phyloP scores from a whole-genome alignment of 148 eudicot genomes.

The Rheum nobile region DNA sequence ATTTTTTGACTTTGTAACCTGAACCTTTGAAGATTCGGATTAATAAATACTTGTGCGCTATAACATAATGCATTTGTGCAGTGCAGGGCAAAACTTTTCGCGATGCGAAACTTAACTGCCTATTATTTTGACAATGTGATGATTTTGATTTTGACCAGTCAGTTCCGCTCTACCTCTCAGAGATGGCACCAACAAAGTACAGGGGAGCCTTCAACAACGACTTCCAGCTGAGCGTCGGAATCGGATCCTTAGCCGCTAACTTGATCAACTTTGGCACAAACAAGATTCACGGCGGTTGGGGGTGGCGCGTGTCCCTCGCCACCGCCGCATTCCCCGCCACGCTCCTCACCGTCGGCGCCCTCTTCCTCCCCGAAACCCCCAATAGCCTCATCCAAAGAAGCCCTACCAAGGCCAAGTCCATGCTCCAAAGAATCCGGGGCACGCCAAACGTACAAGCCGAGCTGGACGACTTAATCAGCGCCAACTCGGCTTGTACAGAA shows the following conservation, averaged over 20 bases:
- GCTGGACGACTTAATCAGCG: constrained; percentile 17
- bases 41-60: too few species aligned
- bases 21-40: too few species aligned
- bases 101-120: too few species aligned
- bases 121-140: too few species aligned
- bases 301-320: constrained; percentile 49
- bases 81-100: too few species aligned
- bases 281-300: constrained; percentile 30
- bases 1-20: too few species aligned
- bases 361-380: constrained; percentile 53
- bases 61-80: too few species aligned
- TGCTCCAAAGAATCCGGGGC: constrained; percentile 42
- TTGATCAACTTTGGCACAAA: constrained; percentile 27
- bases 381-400: constrained; percentile 47
- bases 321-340: constrained; percentile 34
- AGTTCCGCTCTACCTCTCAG: constrained; percentile 51
- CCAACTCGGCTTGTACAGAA: constrained; percentile 14
- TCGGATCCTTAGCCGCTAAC: constrained; percentile 28
- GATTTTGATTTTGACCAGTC: too few species aligned
- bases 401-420: constrained; percentile 17
- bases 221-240: constrained; percentile 33
- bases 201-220: constrained; percentile 57
- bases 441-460: constrained; percentile 22
- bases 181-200: constrained; percentile 49
- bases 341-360: constrained; percentile 31